Conservation (phyloP, 805 yeast genomes). For the Pichia gijzeniarum region DNA sequence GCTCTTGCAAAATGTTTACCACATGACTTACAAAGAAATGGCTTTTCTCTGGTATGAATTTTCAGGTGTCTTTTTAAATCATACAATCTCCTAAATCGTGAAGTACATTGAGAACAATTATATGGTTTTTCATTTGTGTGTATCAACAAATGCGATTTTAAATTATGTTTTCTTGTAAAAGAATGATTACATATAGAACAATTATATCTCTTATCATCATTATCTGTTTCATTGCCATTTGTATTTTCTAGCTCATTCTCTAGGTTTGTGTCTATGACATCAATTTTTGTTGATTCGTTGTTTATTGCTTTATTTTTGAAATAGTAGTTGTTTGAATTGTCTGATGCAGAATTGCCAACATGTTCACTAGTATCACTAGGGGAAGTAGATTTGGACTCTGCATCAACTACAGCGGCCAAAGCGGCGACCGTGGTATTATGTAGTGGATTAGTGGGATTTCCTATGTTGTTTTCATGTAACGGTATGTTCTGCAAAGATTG, state of each 20-base stretch:
- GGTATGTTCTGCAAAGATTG: too few species aligned
- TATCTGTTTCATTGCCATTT: background rate
- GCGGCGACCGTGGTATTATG: slow-evolving; percentile 10
- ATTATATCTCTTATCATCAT: slow-evolving; percentile 32
- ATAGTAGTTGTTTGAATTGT: background rate
- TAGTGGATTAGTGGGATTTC: background rate
- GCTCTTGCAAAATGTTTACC: slow-evolving; percentile 62
- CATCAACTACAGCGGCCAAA: slow-evolving; percentile 5
- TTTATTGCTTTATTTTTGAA: background rate
- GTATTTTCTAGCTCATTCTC: background rate
- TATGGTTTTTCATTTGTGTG: slow-evolving; percentile 63
- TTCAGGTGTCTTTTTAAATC: slow-evolving; percentile 73
- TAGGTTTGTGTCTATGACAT: background rate
- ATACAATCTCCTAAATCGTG: slow-evolving; percentile 63
- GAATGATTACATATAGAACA: slow-evolving; percentile 59
- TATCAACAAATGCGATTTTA: slow-evolving; percentile 64
- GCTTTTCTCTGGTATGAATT: slow-evolving; percentile 71
- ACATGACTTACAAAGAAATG: slow-evolving; percentile 56
- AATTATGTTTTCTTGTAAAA: slow-evolving; percentile 67
- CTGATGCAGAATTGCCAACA: background rate
- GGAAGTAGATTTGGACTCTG: background rate
- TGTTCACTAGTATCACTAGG: background rate
- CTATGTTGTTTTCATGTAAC: too few species aligned
- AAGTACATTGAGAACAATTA: slow-evolving; percentile 52
- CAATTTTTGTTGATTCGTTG: too few species aligned